Conservation (phyloP, 176 grass and related monocot species). For the Triticum aestivum region DNA sequence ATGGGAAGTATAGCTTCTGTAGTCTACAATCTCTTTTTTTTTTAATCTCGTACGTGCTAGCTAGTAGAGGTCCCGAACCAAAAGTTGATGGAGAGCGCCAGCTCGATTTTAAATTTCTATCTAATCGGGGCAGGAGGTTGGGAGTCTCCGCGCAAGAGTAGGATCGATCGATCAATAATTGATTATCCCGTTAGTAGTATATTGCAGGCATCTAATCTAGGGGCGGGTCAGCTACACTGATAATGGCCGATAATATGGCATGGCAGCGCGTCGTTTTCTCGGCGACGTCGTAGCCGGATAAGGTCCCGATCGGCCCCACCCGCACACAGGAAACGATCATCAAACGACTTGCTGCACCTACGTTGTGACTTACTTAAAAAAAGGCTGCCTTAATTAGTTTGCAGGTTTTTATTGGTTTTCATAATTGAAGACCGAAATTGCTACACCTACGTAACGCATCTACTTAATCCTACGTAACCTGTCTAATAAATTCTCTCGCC, state of each 20-base stretch:
- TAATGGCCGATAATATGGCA: background rate
- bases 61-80: background rate
- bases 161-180: constrained; percentile 25
- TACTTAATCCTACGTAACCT: too few species aligned
- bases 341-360: background rate
- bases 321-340: constrained; percentile 1
- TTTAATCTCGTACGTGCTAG: background rate
- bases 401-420: too few species aligned
- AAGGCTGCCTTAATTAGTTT: too few species aligned
- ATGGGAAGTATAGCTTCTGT: background rate
- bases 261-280: constrained; percentile 37
- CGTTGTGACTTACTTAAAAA: too few species aligned
- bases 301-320: background rate
- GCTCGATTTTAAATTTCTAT: background rate
- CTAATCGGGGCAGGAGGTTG: background rate
- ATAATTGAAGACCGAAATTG: too few species aligned
- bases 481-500: too few species aligned
- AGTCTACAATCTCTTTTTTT: background rate
- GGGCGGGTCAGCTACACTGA: background rate
- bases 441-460: too few species aligned
- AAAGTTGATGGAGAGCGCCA: background rate
- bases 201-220: background rate
- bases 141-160: constrained; percentile 19
- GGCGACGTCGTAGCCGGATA: constrained; percentile 14
- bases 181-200: background rate